A percentile compares a stretch with the other conserved stretches of the same genome.
These are phyloP conservation scores for Torulaspora delbrueckii DNA, from an alignment of 805 yeast genomes.

Conservation along the genomic window DNA sequence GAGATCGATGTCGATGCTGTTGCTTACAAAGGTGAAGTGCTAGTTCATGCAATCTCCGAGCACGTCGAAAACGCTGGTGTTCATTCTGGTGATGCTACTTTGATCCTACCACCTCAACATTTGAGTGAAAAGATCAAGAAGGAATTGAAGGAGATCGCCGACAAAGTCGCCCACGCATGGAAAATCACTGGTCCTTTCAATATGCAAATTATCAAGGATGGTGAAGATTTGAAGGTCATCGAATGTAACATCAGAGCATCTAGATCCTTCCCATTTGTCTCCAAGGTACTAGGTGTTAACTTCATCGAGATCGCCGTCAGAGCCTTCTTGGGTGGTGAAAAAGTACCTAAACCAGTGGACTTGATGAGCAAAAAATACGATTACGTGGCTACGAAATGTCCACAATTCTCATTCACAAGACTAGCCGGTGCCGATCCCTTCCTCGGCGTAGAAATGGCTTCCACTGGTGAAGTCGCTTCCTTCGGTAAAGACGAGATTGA, in stretches of 20 bases:
- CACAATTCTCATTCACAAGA: conserved; percentile 97
- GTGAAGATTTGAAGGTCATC: conserved; percentile 80
- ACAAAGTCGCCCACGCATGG: conserved; percentile 91
- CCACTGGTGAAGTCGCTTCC: conserved; percentile 98
- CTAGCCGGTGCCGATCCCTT: conserved; percentile 99
- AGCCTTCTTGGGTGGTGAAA: conserved; percentile 66
- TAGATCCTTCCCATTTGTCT: conserved; percentile 97
- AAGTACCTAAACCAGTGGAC: conserved; percentile 74
- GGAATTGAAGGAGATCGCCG: conserved; percentile 82
- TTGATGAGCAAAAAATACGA: conserved; percentile 67
- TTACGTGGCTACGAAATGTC: conserved; percentile 95
- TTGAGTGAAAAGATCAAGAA: conserved; percentile 60
- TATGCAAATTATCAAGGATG: conserved; percentile 90
- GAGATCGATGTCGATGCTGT: conserved; percentile 98
- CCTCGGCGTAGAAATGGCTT: conserved; percentile 98
- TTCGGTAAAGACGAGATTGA: conserved; percentile 81
- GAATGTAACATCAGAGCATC: conserved; percentile 99
- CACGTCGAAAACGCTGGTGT: conserved; percentile 99
- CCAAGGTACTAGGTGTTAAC: conserved; percentile 91
- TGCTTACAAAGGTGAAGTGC: conserved; percentile 79
- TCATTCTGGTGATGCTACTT: conserved; percentile 97
- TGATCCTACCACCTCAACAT: conserved; percentile 86
- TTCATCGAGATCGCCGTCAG: conserved; percentile 92
- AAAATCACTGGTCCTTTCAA: conserved; percentile 97
- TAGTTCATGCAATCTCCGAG: conserved; percentile 94